Evolutionary conservation across 306 rosid genomes (phyloP), one percentile per base, ranked within the genome.

Genomic region (Prunus mira): DNA sequence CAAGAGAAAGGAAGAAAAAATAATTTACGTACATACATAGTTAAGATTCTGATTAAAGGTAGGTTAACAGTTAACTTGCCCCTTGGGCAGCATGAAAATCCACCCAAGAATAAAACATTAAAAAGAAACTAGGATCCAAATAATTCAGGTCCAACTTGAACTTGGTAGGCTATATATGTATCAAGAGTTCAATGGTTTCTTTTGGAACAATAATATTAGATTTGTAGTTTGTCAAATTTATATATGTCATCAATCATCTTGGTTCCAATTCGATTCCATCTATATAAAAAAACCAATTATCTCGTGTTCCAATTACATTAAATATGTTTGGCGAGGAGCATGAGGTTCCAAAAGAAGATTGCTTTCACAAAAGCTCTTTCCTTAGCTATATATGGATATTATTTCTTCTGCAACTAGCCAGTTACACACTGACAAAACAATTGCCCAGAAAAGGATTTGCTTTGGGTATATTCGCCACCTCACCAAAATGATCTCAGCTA

Each of bases 311-410:
- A n/a, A 52, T 18, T 28, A 56, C 45, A 28, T 69, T 17, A 54
- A 50, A 27, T 58, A 19, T 18, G 24, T 56, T 18, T 14, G 20
- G 18, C 41, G 17, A 14, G 76, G 17, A 14, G 76, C 45, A 72
- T 56, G 49, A 38, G 76, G 24, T 72, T 72, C 76, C 38, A 20
- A 41, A 56, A 55, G 65, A 67, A 24, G 72, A 67, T 71, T 13
- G 25, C 63, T 19, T 52, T 50, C n/a, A 28, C 12, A 47, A 10
- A 70, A 70, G 38, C 65, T 60, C 27, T 25, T 15, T 25, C 38
- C 43, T 6, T 38, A 38, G 3, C 38, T 24, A 25, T 1, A n/a
- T 55, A 24, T 54, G 51, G 65, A 71, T 34, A 38, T 38, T 54
- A 12, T 17, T 2, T 49, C 11, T 28, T n/a, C 47, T 38, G 43